These are phyloP conservation scores for Mycena alexandri DNA, from an alignment of 768 basidiomycete species.

Conservation along the genomic window DNA sequence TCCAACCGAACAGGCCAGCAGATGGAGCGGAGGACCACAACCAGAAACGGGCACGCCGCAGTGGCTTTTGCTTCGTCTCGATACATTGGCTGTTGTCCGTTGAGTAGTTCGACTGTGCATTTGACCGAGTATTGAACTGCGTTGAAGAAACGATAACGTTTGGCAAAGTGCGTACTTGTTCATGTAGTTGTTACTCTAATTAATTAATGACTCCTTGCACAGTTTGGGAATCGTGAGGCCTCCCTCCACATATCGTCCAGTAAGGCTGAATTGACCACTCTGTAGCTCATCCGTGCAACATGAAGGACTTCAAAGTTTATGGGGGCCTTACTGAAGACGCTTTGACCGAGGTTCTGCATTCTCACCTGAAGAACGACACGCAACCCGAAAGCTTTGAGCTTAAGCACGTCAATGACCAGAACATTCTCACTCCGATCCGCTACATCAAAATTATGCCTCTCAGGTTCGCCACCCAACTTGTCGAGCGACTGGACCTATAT, in stretches of 20 bases:
- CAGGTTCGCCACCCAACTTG: constrained; percentile 60
- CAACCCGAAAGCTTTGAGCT: constrained; percentile 75
- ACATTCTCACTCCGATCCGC: constrained; percentile 71
- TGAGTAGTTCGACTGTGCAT: constrained; percentile 50
- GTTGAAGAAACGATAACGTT: constrained; percentile 79
- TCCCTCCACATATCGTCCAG: constrained; percentile 4
- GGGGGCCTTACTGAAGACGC: constrained; percentile 74
- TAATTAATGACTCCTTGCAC: constrained; percentile 31
- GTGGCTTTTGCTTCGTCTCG: constrained; percentile 78
- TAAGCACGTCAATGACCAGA: constrained; percentile 66
- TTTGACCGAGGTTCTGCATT: constrained; percentile 76
- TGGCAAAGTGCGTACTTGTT: constrained; percentile 72
- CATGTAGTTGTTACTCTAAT: constrained; percentile 4
- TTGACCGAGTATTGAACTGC: constrained; percentile 15
- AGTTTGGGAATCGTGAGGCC: constrained; percentile 59
- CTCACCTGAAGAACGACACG: constrained; percentile 74
- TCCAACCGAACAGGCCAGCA: constrained; percentile 72
- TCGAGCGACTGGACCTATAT: neutral
- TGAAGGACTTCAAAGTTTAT: constrained; percentile 85
- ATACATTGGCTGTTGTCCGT: constrained; percentile 75
- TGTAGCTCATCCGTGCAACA: constrained; percentile 86
- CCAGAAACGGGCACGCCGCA: constrained; percentile 69
- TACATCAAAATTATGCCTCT: constrained; percentile 83
- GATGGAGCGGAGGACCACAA: constrained; percentile 78
- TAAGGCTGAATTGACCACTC: constrained; percentile 20